Evolutionary conservation across 192 early-diverging fungal species (phyloP).

Genomic region (Podila minutissima): DNA sequence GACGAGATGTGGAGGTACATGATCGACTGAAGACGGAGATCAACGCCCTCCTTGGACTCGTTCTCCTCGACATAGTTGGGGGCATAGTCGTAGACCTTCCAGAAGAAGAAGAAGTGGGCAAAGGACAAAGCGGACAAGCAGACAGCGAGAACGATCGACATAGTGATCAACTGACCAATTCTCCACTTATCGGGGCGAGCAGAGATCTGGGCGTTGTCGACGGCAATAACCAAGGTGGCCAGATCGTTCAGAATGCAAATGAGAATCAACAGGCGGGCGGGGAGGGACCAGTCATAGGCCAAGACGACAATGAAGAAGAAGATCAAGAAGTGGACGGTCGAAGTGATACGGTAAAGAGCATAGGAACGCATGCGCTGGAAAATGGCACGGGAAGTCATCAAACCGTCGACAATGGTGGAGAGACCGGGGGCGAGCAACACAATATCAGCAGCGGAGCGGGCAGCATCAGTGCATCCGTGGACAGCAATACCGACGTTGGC

Average conservation of each 20-base stretch:
- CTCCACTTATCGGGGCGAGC: slow-evolving; percentile 91
- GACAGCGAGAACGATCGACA: slow-evolving; percentile 79
- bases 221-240: slow-evolving; percentile 87
- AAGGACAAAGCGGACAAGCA: slow-evolving; percentile 80
- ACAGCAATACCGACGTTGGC: slow-evolving; percentile 98
- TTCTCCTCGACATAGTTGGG: not conserved
- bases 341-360: slow-evolving; percentile 90
- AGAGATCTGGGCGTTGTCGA: slow-evolving; percentile 90
- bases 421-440: slow-evolving; percentile 88
- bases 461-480: slow-evolving; percentile 95
- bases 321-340: slow-evolving; percentile 90
- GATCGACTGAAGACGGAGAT: slow-evolving; percentile 72
- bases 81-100: slow-evolving; percentile 22
- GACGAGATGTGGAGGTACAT: slow-evolving; percentile 87
- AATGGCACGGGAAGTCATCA: slow-evolving; percentile 84
- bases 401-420: slow-evolving; percentile 88
- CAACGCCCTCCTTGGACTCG: slow-evolving; percentile 17
- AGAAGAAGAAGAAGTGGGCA: slow-evolving; percentile 80
- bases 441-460: slow-evolving; percentile 95
- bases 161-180: slow-evolving; percentile 83
- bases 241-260: slow-evolving; percentile 89
- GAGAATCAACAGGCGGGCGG: slow-evolving; percentile 80
- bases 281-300: slow-evolving; percentile 82
- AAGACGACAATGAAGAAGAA: slow-evolving; percentile 92
- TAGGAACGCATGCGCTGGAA: slow-evolving; percentile 93